Percentiles rank a stretch among this genome's conserved stretches.
phyloP scores from a whole-genome alignment of 2,329 filamentous ascomycete species.

The Penicillium olsonii region DNA sequence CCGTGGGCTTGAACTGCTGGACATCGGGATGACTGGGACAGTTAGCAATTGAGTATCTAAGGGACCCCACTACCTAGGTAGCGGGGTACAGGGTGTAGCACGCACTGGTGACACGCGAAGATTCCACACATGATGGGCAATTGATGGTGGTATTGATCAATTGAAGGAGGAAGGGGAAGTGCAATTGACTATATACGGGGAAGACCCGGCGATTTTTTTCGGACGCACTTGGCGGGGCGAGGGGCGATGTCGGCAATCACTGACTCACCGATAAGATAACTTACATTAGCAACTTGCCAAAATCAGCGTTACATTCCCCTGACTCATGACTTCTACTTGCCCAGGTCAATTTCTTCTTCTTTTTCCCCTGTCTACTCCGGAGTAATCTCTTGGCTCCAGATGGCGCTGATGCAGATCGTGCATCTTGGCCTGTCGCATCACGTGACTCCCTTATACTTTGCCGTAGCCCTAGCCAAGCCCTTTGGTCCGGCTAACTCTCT shows the following conservation, averaged over 20 bases:
- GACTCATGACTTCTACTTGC: no score
- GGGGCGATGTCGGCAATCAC: conserved; percentile 27
- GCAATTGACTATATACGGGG: conserved; percentile 24
- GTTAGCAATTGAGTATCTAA: conserved; percentile 22
- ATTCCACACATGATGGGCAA: conserved; percentile 84
- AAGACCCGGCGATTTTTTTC: conserved; percentile 22
- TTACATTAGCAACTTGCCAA: not conserved
- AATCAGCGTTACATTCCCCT: not conserved
- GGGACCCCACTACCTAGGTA: conserved; percentile 5
- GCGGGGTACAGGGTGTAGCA: conserved; percentile 27
- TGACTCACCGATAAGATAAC: conserved; percentile 34
- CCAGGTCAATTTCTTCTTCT: no score
- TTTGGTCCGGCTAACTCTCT: not conserved
- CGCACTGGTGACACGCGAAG: conserved; percentile 89
- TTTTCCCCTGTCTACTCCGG: not conserved
- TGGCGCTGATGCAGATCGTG: not conserved
- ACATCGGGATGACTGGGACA: conserved; percentile 77
- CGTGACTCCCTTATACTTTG: not conserved
- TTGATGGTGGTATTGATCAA: conserved; percentile 11
- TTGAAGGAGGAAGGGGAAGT: conserved; percentile 13
- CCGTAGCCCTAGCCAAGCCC: not conserved
- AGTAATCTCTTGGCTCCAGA: not conserved
- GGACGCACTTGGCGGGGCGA: conserved; percentile 15
- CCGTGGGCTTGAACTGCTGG: conserved; percentile 92
- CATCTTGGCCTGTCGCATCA: not conserved